Conservation (phyloP, 2,329 filamentous ascomycete genomes). For the Penicillium brevicompactum region DNA sequence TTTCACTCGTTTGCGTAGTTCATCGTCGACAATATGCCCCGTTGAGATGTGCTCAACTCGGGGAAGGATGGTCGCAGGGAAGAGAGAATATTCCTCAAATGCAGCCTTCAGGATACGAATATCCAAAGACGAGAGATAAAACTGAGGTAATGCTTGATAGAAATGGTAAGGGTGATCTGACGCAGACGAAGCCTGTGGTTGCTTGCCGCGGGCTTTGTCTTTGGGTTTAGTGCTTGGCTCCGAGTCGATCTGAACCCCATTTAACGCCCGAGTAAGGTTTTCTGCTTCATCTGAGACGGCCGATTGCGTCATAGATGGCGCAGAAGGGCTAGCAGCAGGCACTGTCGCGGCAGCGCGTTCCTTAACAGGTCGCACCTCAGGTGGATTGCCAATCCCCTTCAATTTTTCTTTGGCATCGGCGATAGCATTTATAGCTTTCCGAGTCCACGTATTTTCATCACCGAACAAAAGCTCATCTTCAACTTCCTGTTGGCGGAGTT, state of each 20-base stretch:
- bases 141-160: conserved; percentile 82
- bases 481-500: conserved; percentile 73
- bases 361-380: conserved; percentile 51
- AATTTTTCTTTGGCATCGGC: conserved; percentile 75
- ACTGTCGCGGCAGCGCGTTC: conserved; percentile 53
- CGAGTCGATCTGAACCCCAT: conserved; percentile 21
- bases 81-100: conserved; percentile 78
- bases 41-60: conserved; percentile 87
- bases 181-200: conserved; percentile 46
- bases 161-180: conserved; percentile 72
- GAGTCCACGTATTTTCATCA: conserved; percentile 90
- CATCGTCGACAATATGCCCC: conserved; percentile 84
- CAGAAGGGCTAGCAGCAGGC: conserved; percentile 44
- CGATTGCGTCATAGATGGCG: conserved; percentile 11
- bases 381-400: conserved; percentile 67
- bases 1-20: conserved; percentile 78
- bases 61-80: conserved; percentile 83
- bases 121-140: conserved; percentile 86
- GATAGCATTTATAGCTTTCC: conserved; percentile 77
- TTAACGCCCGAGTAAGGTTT: conserved; percentile 28
- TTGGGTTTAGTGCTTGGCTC: conserved; percentile 25
- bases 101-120: conserved; percentile 90
- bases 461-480: conserved; percentile 92
- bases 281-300: conserved; percentile 21
- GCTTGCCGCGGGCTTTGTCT: conserved; percentile 27